Percentiles rank a stretch among this genome's conserved stretches.
phyloP scores from a whole-genome alignment of 176 grass and related monocot species.

The Pharus latifolius region DNA sequence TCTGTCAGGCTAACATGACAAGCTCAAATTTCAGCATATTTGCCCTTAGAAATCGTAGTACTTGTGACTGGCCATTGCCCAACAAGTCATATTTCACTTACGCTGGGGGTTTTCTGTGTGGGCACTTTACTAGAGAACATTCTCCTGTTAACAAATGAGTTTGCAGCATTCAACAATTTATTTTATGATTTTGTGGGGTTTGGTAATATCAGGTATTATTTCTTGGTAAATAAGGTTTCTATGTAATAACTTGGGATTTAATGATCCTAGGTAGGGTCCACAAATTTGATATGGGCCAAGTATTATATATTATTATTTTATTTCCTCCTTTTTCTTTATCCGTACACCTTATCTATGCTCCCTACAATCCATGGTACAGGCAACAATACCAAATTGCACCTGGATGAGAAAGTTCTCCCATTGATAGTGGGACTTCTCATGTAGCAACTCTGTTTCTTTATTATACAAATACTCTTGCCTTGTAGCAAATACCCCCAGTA shows the following conservation, averaged over 20 bases:
- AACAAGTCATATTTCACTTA: neutral
- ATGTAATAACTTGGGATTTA: no score
- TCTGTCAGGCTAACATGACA: neutral
- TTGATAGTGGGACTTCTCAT: neutral
- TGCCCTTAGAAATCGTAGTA: neutral
- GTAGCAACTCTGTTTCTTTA: neutral
- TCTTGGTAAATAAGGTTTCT: no score
- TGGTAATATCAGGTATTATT: no score
- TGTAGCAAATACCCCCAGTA: neutral
- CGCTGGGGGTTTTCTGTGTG: neutral
- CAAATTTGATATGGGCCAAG: no score
- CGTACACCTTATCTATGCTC: neutral
- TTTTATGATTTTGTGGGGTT: no score
- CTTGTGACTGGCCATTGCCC: neutral
- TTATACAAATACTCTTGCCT: neutral
- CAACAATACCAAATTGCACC: neutral
- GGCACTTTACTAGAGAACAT: no score
- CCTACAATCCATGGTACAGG: neutral
- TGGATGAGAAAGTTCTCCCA: neutral
- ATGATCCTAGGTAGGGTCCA: no score
- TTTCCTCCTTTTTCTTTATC: neutral
- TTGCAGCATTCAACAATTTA: no score
- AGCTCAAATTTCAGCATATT: neutral
- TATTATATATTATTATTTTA: no score
- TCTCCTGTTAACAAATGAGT: no score